phyloP scores from a whole-genome alignment of 2,329 filamentous ascomycete species.

The Penicillium sp. region DNA sequence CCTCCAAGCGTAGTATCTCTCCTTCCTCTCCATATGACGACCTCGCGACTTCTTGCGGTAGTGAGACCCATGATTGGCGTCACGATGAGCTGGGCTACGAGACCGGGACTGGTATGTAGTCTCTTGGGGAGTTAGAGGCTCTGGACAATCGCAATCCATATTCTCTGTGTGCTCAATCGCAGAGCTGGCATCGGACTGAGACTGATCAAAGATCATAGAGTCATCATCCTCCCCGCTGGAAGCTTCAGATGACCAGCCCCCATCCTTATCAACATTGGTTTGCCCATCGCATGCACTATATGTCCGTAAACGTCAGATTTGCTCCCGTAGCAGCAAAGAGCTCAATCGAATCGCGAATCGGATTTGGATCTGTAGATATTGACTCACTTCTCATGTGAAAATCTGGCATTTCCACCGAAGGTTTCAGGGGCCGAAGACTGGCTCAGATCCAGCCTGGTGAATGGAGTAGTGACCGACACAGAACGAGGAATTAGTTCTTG shows the following conservation, averaged over 20 bases:
- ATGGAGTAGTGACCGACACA: conserved; percentile 10
- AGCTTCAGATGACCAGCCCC: conserved; percentile 16
- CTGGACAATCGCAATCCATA: conserved; percentile 19
- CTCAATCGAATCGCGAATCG: background rate
- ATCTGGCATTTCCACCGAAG: background rate
- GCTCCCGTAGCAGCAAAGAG: background rate
- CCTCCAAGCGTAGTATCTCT: background rate
- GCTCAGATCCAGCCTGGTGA: conserved; percentile 7
- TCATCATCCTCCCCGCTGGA: conserved; percentile 32
- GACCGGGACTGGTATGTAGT: conserved; percentile 20
- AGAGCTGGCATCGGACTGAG: conserved; percentile 23
- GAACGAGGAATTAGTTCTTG: conserved; percentile 7
- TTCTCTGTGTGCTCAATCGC: conserved; percentile 27
- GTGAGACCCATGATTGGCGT: background rate
- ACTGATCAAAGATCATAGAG: conserved; percentile 25
- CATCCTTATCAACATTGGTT: conserved; percentile 1
- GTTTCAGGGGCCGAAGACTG: background rate
- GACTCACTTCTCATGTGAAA: conserved; percentile 8
- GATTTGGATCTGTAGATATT: background rate
- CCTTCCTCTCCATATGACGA: conserved; percentile 10
- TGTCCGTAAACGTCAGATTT: background rate
- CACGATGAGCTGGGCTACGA: conserved; percentile 15
- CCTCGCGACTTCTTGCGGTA: conserved; percentile 2
- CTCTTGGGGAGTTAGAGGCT: conserved; percentile 15
- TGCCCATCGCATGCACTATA: background rate